Conservation (phyloP, 2,329 filamentous ascomycete genomes). For the Botrytis aclada region DNA sequence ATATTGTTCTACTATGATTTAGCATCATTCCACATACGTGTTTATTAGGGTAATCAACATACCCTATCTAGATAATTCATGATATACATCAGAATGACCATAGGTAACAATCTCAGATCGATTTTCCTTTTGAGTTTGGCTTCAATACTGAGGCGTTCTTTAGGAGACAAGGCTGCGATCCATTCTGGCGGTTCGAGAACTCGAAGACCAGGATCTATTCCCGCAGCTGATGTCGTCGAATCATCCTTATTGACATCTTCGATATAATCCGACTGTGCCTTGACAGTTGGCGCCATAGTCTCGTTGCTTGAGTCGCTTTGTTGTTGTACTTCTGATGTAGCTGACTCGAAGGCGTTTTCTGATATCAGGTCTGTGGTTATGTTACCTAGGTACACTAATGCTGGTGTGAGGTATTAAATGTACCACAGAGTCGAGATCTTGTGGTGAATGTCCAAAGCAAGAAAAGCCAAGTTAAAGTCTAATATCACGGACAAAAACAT, state of each 20-base stretch:
- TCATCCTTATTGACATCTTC: slow-evolving; percentile 3
- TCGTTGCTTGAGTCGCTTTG: background rate
- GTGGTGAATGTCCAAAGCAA: background rate
- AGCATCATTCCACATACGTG: background rate
- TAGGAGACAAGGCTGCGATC: slow-evolving; percentile 47
- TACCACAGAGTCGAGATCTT: background rate
- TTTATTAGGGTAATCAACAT: background rate
- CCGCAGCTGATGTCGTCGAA: slow-evolving; percentile 1
- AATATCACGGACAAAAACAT: background rate
- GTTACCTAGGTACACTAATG: background rate
- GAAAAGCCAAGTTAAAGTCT: background rate
- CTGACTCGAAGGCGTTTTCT: background rate
- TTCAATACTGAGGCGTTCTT: slow-evolving; percentile 52
- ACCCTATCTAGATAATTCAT: slow-evolving; percentile 60
- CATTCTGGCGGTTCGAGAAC: slow-evolving; percentile 33
- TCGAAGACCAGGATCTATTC: background rate
- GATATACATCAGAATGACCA: slow-evolving; percentile 68
- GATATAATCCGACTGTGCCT: background rate
- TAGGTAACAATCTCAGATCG: slow-evolving; percentile 62
- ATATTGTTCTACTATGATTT: slow-evolving; percentile 48
- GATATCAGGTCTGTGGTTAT: background rate
- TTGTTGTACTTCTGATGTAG: background rate
- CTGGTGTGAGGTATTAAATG: background rate
- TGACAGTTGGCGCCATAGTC: background rate
- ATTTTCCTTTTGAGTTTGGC: slow-evolving; percentile 60